A percentile compares a stretch with the other conserved stretches of the same genome.
These are phyloP conservation scores for Diplodia sapinea DNA, from an alignment of 2,329 filamentous ascomycete species.

Conservation along the genomic window DNA sequence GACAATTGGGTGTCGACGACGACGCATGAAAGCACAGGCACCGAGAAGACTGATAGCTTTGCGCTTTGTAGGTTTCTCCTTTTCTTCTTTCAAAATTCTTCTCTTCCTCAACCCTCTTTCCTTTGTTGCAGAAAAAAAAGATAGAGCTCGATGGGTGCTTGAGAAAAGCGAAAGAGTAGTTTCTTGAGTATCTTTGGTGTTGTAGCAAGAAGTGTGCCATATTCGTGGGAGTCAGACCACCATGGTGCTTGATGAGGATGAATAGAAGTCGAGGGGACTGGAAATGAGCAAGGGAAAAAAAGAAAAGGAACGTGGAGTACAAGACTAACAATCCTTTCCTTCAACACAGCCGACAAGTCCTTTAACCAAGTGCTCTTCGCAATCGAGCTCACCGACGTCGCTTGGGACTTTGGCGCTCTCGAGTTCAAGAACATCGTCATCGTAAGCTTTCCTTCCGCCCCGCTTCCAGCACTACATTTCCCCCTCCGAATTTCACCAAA, in stretches of 20 bases:
- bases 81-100: not conserved
- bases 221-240: no score
- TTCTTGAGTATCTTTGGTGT: no score
- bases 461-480: not conserved
- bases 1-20: constrained; percentile 42
- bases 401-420: constrained; percentile 52
- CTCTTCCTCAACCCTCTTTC: no score
- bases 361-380: constrained; percentile 53
- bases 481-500: not conserved
- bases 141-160: no score
- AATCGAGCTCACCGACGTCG: constrained; percentile 48
- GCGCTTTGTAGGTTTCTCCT: constrained; percentile 37
- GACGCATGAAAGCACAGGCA: constrained; percentile 39
- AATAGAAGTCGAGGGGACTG: not conserved
- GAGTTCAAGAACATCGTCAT: constrained; percentile 42
- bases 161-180: no score
- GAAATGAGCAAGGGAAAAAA: not conserved
- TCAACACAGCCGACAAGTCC: constrained; percentile 43
- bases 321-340: not conserved
- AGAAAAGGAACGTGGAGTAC: not conserved
- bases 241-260: not conserved
- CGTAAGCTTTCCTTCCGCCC: constrained; percentile 33
- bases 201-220: no score
- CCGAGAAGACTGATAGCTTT: constrained; percentile 44
- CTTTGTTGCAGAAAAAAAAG: not conserved